Conservation (phyloP, 805 yeast genomes). For the Metschnikowia santaceciliae region DNA sequence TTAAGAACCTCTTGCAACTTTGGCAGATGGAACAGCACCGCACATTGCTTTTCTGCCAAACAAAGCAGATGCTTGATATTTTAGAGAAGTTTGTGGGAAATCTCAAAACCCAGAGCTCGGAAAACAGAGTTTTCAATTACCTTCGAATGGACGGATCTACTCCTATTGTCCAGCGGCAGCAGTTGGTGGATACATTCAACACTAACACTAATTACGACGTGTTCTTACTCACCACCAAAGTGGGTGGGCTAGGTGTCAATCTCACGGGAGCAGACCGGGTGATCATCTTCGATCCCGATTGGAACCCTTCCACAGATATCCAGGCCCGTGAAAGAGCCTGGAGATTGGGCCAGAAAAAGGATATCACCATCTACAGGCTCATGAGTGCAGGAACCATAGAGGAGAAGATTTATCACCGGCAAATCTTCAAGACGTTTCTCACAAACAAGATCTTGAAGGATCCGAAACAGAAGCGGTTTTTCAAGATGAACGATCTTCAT, state of each 20-base stretch:
- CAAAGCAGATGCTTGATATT: slow-evolving; percentile 90
- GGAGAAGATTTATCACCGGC: slow-evolving; percentile 94
- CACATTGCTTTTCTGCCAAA: slow-evolving; percentile 84
- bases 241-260: slow-evolving; percentile 94
- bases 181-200: slow-evolving; percentile 78
- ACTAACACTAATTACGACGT: slow-evolving; percentile 52
- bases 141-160: slow-evolving; percentile 95
- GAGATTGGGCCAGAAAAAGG: slow-evolving; percentile 92
- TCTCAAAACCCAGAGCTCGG: slow-evolving; percentile 16
- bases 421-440: slow-evolving; percentile 89
- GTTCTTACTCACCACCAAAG: slow-evolving; percentile 86
- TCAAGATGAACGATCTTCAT: slow-evolving; percentile 86
- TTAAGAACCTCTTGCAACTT: slow-evolving; percentile 63
- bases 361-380: slow-evolving; percentile 83
- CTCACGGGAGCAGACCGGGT: slow-evolving; percentile 94
- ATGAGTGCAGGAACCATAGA: slow-evolving; percentile 96
- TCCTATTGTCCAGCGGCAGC: slow-evolving; percentile 70
- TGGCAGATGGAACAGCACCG: slow-evolving; percentile 81
- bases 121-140: slow-evolving; percentile 37
- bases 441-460: slow-evolving; percentile 93
- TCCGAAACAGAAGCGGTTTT: slow-evolving; percentile 90
- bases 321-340: slow-evolving; percentile 97
- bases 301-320: slow-evolving; percentile 97
- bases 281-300: slow-evolving; percentile 92
- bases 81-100: slow-evolving; percentile 60